Evolutionary conservation across 495 filamentous ascomycete species (phyloP), one percentile per base, ranked within the genome.

Genomic region (Penicillium diatomitis): DNA sequence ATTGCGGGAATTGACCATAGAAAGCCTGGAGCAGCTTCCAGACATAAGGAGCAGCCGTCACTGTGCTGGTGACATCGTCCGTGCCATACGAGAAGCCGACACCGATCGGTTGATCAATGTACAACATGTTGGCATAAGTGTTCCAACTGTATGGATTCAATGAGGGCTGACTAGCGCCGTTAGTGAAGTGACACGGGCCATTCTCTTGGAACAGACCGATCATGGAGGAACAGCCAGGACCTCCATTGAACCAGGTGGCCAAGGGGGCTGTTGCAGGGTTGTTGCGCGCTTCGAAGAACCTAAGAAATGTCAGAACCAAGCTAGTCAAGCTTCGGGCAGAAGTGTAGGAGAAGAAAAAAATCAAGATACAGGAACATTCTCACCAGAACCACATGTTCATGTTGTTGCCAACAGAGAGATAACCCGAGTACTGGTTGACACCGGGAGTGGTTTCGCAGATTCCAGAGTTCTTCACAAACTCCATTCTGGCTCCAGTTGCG

Each of bases 361-460:
- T 44, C 9, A 44, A 41, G 9, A 10, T 9, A 31, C 30, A 8
- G 28, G n/a, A 32, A 28, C 30, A 32, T 20, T 20, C 49, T 27
- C 52, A 72, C 74, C 74, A 78, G 50, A 78, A 76, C 66, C 68
- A 77, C 72, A 78, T 76, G 56, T 78, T 78, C 70, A 75, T 71
- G 44, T 75, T 72, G 27, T 66, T 59, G 6, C 70, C 73, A 35
- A 79, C 74, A 1, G 70, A 70, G 4, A 81, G 49, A 52, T 81
- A 81, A 4, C 78, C 78, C 4, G 72, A 76, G 56, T 79, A 77
- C 52, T 78, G 74, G 37, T 76, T 79, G 2, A 79, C 75, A 3
- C 73, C 72, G 0, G 68, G 67, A 3, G 75, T 79, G 2, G 73
- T 79, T 55, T 79, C 74, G 49, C 75, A 79, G 45, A 79, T 76